phyloP scores from a whole-genome alignment of 257 asterid species.

The Solanum verrucosum region DNA sequence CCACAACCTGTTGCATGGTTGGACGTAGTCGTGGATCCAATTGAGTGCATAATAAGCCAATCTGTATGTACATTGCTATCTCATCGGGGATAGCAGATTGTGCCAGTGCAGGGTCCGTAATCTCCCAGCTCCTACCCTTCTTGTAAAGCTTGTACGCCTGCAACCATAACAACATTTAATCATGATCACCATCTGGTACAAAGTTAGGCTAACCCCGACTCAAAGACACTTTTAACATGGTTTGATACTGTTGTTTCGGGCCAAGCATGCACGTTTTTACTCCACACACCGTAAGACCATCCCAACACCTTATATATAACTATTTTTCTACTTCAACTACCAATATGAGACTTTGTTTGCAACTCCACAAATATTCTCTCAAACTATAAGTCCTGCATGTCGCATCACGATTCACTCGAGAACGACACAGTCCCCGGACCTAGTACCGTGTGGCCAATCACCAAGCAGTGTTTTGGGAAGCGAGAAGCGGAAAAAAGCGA shows the following conservation, averaged over 20 bases:
- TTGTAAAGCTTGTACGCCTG: conserved; percentile 81
- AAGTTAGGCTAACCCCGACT: background rate
- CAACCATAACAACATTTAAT: background rate
- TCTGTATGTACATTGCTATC: conserved; percentile 36
- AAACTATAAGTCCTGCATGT: background rate
- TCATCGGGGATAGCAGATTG: conserved; percentile 45
- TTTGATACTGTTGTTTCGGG: background rate
- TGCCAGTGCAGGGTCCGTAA: conserved; percentile 55
- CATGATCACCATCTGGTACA: background rate
- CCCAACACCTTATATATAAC: background rate
- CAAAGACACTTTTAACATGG: background rate
- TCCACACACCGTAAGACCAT: background rate
- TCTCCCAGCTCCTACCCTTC: conserved; percentile 53
- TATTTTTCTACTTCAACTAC: background rate
- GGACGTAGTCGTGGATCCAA: conserved; percentile 73
- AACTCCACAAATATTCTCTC: background rate
- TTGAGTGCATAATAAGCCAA: conserved; percentile 77
- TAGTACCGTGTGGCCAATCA: background rate
- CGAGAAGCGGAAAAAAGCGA: too few species aligned
- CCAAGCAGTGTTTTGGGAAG: too few species aligned
- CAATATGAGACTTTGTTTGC: background rate
- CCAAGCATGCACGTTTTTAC: background rate
- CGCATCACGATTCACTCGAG: background rate
- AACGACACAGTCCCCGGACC: background rate
- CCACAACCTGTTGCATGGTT: conserved; percentile 63